Percentiles rank a stretch among this genome's conserved stretches.
These are phyloP conservation scores for Podospora bellae-mahoneyi DNA, from an alignment of 495 filamentous ascomycete genomes.

Conservation along the genomic window DNA sequence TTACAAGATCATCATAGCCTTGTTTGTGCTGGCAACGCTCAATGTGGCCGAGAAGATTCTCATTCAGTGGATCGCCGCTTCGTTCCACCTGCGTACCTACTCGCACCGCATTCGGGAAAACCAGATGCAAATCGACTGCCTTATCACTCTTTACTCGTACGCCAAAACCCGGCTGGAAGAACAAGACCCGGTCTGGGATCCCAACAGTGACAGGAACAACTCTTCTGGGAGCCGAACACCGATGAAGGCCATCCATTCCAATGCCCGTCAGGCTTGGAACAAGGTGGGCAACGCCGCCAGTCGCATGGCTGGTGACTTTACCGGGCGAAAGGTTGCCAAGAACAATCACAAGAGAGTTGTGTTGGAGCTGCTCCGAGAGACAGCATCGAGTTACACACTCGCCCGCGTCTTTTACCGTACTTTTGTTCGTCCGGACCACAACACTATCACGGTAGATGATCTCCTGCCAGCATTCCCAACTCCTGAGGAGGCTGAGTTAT, in stretches of 20 bases:
- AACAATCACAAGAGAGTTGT: slow-evolving; percentile 78
- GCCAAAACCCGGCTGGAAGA: slow-evolving; percentile 70
- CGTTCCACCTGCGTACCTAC: slow-evolving; percentile 89
- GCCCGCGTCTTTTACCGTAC: slow-evolving; percentile 91
- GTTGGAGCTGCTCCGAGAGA: slow-evolving; percentile 70
- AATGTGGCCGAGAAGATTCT: slow-evolving; percentile 92
- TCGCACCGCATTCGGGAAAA: slow-evolving; percentile 88
- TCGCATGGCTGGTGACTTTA: slow-evolving; percentile 93
- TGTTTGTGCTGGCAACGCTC: slow-evolving; percentile 74
- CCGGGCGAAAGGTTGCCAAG: slow-evolving; percentile 67
- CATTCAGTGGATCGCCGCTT: slow-evolving; percentile 91
- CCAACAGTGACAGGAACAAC: slow-evolving; percentile 22
- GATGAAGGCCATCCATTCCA: slow-evolving; percentile 62
- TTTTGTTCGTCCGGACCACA: slow-evolving; percentile 69
- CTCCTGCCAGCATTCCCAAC: slow-evolving; percentile 77
- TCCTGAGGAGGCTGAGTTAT: slow-evolving; percentile 83
- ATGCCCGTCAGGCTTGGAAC: slow-evolving; percentile 67
- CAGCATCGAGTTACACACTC: slow-evolving; percentile 75
- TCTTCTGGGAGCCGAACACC: slow-evolving; percentile 68
- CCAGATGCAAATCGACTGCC: slow-evolving; percentile 57
- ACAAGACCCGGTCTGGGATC: slow-evolving; percentile 61
- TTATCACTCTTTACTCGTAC: slow-evolving; percentile 68
- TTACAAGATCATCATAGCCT: slow-evolving; percentile 81
- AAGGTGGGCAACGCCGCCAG: slow-evolving; percentile 86
- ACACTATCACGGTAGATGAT: slow-evolving; percentile 73